phyloP scores from a whole-genome alignment of 1,139 yeast genomes.

The Protomyces lactucae-debilis region DNA sequence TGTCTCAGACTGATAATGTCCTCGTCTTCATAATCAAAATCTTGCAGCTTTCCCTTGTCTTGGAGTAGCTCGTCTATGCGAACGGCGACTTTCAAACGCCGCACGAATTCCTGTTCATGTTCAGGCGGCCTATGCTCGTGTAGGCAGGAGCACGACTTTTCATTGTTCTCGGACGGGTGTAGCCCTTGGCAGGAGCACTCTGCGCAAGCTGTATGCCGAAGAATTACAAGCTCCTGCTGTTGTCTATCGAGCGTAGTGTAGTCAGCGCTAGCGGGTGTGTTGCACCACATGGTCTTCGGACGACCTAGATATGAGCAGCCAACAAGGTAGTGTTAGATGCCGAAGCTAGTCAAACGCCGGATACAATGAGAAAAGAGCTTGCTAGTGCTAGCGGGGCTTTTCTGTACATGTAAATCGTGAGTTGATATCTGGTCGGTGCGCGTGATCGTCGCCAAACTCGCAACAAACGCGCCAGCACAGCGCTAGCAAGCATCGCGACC shows the following conservation, averaged over 20 bases:
- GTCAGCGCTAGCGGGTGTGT: conserved; percentile 1
- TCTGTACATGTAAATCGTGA: too few relatives aligned
- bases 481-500: too few relatives aligned
- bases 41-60: conserved; percentile 22
- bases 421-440: neutral
- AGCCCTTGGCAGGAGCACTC: conserved; percentile 27
- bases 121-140: conserved; percentile 13
- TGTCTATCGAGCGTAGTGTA: neutral
- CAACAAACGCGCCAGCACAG: neutral
- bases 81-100: conserved; percentile 24
- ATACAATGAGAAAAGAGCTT: too few relatives aligned
- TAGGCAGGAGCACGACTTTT: conserved; percentile 5
- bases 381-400: too few relatives aligned
- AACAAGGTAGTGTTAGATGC: too few relatives aligned
- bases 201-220: conserved; percentile 12
- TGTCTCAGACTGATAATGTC: conserved; percentile 23
- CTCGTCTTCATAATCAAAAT: conserved; percentile 21
- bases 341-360: too few relatives aligned
- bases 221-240: conserved; percentile 10
- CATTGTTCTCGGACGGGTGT: neutral
- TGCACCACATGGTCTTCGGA: conserved; percentile 5
- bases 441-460: neutral
- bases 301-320: too few relatives aligned
- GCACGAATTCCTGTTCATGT: conserved; percentile 14
- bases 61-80: conserved; percentile 26